Evolutionary conservation across 257 asterid species (phyloP).

Genomic region (Fraxinus pennsylvanica): DNA sequence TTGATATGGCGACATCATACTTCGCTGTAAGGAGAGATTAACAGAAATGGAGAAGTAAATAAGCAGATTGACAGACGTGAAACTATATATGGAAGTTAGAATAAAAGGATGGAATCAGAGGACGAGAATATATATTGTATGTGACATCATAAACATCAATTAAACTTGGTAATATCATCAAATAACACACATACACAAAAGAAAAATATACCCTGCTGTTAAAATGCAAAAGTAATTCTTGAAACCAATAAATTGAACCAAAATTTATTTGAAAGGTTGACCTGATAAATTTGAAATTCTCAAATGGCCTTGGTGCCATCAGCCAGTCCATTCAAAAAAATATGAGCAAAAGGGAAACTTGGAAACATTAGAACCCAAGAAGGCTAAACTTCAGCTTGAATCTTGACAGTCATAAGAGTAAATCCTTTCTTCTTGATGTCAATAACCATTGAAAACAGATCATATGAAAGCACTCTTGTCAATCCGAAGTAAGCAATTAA

Average conservation of each 20-base stretch:
- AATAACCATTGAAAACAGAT: background rate
- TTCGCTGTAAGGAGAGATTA: slow-evolving; percentile 56
- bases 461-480: background rate
- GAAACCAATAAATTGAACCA: background rate
- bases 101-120: background rate
- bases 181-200: slow-evolving; percentile 2
- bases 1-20: slow-evolving; percentile 90
- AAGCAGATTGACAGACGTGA: no score
- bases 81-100: background rate
- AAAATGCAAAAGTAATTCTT: slow-evolving; percentile 1
- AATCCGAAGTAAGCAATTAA: background rate
- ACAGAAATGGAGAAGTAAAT: slow-evolving; percentile 2
- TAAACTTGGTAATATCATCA: background rate
- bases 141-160: background rate
- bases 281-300: background rate
- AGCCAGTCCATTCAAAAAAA: background rate
- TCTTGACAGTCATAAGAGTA: background rate
- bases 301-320: background rate
- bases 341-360: background rate
- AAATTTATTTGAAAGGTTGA: background rate
- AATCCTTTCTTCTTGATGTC: background rate
- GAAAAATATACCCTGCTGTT: slow-evolving; percentile 9
- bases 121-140: background rate
- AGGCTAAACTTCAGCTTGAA: background rate
- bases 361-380: background rate